Percentiles rank a stretch among this genome's conserved stretches.
These are phyloP conservation scores for Vigna nakashimae DNA, from an alignment of 306 rosid species.

Conservation along the genomic window DNA sequence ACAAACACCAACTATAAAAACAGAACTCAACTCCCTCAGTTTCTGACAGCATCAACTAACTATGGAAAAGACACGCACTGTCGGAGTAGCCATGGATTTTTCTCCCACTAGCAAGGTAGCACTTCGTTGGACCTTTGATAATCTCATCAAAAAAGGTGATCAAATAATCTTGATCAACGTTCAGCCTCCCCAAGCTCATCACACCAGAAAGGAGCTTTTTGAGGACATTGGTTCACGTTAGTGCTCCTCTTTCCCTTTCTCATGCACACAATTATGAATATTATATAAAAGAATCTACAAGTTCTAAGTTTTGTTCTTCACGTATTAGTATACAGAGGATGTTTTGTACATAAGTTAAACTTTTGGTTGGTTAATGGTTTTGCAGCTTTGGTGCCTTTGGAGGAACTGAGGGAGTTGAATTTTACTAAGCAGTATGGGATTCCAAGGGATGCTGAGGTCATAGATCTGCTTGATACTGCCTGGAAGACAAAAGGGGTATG, in stretches of 20 bases:
- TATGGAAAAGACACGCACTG: constrained; percentile 51
- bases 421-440: constrained; percentile 82
- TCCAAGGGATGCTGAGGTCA: constrained; percentile 63
- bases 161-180: constrained; percentile 66
- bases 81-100: constrained; percentile 83
- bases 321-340: too few relatives aligned
- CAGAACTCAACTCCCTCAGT: background rate
- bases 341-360: background rate
- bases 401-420: constrained; percentile 69
- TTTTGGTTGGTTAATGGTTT: background rate
- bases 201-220: constrained; percentile 69
- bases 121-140: constrained; percentile 69
- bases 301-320: background rate
- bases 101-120: constrained; percentile 79
- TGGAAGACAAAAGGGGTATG: constrained; percentile 65
- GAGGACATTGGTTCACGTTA: constrained; percentile 69
- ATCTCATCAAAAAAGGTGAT: constrained; percentile 63
- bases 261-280: background rate
- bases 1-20: constrained; percentile 22
- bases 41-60: constrained; percentile 22
- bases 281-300: background rate
- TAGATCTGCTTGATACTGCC: constrained; percentile 61
- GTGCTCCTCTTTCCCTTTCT: background rate
- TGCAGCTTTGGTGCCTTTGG: constrained; percentile 82
- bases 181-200: constrained; percentile 66